Base-by-base conservation (phyloP, 805 yeast species). In the Candida coleopterorum region DNA sequence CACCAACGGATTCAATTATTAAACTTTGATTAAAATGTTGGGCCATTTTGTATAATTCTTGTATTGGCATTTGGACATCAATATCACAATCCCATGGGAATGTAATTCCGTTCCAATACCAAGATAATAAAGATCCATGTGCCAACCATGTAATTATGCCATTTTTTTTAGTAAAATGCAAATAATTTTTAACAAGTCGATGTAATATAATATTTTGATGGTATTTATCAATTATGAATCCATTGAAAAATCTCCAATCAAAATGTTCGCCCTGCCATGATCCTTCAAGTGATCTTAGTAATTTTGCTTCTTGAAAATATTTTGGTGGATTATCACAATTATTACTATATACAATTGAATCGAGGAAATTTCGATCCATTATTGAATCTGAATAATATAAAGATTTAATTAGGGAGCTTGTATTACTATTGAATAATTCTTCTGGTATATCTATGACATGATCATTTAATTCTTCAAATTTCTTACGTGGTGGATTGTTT, bases 41-140 rank as follows among this genome's bases (percentile, higher is more conserved):
- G 8, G 77, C 75, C 28, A 79, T 47, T 28, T 50, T 50, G 40
- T 66, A 61, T 42, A 79, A 50, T 27, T 74, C 72, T 10, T 43
- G 52, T 39, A 74, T 60, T 1, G 85, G 75, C 64, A 79, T 69
- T 45, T 79, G 82, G 18, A 79, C 77, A 57, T 80, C 87, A 34
- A 75, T 58, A 52, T 80, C 87, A 38, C 68, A 64, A 50, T 80
- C 87, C 84, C 85, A 80, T 1, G 84, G 82, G 52, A 80, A 68
- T 6, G 65, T 58, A 37, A 74, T 44, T 0, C 85, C 85, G 49
- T 77, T 77, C 74, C 83, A 77, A 44, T 75, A 62, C 75, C 83
- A 78, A 9, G 81, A 77, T 26, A 78, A 62, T 43, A 79, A 59
- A 1, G 82, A 61, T 2, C 87, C 87, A 50, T 79, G 85, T 1